Conservation (phyloP, 768 basidiomycete genomes). For the Calocera cornea region DNA sequence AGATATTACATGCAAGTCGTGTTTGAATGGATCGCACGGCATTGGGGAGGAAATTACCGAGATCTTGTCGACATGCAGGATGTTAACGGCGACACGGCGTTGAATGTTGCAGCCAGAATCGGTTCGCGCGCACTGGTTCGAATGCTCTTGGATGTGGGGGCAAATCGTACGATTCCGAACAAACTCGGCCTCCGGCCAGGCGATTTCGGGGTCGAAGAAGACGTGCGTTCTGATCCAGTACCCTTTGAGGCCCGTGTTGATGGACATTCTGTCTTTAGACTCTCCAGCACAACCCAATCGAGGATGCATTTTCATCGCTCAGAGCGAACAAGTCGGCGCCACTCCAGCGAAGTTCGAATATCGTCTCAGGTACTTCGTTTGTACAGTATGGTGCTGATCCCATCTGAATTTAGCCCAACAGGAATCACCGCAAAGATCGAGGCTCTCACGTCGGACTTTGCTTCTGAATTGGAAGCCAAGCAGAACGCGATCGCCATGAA, state of each 20-base stretch:
- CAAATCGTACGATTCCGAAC: conserved; percentile 77
- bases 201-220: conserved; percentile 88
- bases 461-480: conserved; percentile 69
- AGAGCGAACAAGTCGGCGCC: conserved; percentile 63
- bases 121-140: conserved; percentile 80
- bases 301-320: conserved; percentile 64
- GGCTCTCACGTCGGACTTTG: conserved; percentile 62
- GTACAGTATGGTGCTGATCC: conserved; percentile 4
- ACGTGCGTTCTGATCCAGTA: conserved; percentile 38
- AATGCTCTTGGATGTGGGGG: conserved; percentile 80
- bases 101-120: conserved; percentile 89
- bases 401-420: conserved; percentile 23
- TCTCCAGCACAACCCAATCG: conserved; percentile 30
- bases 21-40: conserved; percentile 69
- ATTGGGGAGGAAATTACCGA: conserved; percentile 61
- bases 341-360: conserved; percentile 77
- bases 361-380: conserved; percentile 46
- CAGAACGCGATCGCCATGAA: conserved; percentile 79
- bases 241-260: not conserved
- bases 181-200: conserved; percentile 86
- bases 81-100: conserved; percentile 85
- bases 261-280: conserved; percentile 21
- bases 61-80: conserved; percentile 84
- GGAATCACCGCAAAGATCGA: conserved; percentile 82
- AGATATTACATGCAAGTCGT: conserved; percentile 86